Evolutionary conservation across 305 asterid species (phyloP), one percentile per base, ranked within the genome.

Genomic region (Solanum hybrid): DNA sequence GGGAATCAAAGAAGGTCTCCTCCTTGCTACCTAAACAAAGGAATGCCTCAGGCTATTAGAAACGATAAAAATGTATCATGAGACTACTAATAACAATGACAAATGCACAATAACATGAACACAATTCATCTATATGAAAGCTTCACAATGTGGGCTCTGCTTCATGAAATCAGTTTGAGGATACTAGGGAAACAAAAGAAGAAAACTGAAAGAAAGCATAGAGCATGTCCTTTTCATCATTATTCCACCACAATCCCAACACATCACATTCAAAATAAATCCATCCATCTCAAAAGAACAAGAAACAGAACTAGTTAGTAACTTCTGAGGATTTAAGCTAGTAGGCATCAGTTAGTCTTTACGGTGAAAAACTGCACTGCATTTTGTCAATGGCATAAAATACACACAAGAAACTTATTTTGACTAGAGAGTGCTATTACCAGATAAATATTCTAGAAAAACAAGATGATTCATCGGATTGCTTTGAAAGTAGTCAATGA

Each of bases 1-100:
- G 98, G 42, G 99, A 94, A 89, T 97, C 99, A 77, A 95, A 96
- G 91, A 96, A 96, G 84, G 93, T 71, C 90, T 96, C 99, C 37
- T 96, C 99, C 90, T 94, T 96, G 94, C 98, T 97, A 86, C 97
- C 99, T 97, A 89, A 40, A 84, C 80, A n/a, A 86, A 91, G 88
- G 88, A 85, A 29, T 40, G 26, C 77, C 88, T 86, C 88, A 0
- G 38, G 73, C 29, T 29, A 82, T 82, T 56, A 82, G 73, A 84
- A 17, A 10, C 7, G 31, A 90, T 87, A 72, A 87, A 87, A 76
- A 40, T 36, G 85, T 75, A 87, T 66, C 86, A 76, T 37, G 51
- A 84, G 40, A 34, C 5, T 16, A 60, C 13, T 31, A 27, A 76
- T 46, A 17, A 29, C 32, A 46, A 10, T 20, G 40, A 29, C 20